These are phyloP conservation scores for Prunus padus DNA, from an alignment of 306 rosid genomes.

Conservation along the genomic window DNA sequence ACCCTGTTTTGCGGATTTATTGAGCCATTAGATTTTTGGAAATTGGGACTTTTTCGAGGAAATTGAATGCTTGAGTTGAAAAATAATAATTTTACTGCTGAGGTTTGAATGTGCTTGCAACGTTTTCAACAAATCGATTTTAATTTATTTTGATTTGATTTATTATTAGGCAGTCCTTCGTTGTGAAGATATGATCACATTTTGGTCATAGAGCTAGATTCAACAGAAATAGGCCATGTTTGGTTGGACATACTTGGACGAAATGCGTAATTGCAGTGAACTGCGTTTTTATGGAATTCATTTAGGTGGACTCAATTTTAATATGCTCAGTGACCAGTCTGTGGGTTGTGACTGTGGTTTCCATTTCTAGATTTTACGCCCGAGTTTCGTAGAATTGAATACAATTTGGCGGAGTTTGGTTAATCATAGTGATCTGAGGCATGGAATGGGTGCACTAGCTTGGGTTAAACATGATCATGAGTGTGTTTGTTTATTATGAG, in stretches of 20 bases:
- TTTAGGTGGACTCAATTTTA: background rate
- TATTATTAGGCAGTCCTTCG: background rate
- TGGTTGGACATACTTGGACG: too few species aligned
- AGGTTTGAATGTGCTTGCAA: background rate
- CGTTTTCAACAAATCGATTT: background rate
- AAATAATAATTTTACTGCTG: background rate
- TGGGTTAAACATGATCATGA: background rate
- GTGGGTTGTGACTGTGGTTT: background rate
- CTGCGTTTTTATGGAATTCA: background rate
- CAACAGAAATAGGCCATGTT: too few species aligned
- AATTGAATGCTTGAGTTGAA: background rate
- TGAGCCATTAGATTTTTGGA: background rate
- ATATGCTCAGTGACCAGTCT: background rate
- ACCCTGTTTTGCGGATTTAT: background rate
- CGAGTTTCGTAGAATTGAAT: background rate
- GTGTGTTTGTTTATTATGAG: background rate
- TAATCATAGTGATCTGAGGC: background rate
- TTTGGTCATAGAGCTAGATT: background rate
- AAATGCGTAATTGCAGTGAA: background rate
- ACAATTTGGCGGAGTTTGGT: background rate
- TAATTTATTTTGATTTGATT: background rate
- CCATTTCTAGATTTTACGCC: background rate
- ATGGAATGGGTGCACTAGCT: background rate
- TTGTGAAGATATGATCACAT: background rate
- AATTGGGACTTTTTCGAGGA: background rate